These are phyloP conservation scores for Verbascum thapsus DNA, from an alignment of 257 asterid species.

Conservation along the genomic window DNA sequence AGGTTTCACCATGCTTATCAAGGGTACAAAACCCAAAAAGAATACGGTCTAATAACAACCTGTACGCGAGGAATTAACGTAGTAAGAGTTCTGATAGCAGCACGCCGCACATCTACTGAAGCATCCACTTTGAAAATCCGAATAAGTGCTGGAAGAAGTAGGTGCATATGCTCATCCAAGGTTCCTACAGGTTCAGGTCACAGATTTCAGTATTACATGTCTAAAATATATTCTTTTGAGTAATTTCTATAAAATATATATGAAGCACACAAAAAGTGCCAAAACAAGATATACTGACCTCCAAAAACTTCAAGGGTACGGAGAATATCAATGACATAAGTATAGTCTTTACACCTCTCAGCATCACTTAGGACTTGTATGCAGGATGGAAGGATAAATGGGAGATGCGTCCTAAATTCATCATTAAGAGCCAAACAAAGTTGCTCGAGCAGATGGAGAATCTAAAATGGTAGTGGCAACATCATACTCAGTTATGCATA, in stretches of 20 bases:
- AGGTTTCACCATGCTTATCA: slow-evolving; percentile 17
- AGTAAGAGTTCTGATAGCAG: slow-evolving; percentile 88
- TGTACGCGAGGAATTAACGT: slow-evolving; percentile 93
- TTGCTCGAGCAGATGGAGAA: slow-evolving; percentile 98
- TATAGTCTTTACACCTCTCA: slow-evolving; percentile 87
- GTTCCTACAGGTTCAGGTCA: slow-evolving; percentile 65
- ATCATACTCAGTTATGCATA: slow-evolving; percentile 25
- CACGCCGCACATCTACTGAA: slow-evolving; percentile 87
- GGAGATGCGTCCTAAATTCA: slow-evolving; percentile 89
- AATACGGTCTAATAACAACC: slow-evolving; percentile 47
- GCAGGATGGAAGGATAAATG: slow-evolving; percentile 85
- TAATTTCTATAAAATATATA: slow-evolving; percentile 19
- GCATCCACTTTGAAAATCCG: slow-evolving; percentile 90
- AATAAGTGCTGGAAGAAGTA: slow-evolving; percentile 93
- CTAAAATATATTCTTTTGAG: too few relatives aligned
- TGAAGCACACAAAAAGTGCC: slow-evolving; percentile 24
- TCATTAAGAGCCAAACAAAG: slow-evolving; percentile 99
- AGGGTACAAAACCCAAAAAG: slow-evolving; percentile 16
- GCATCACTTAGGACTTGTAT: slow-evolving; percentile 96
- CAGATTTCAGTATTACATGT: slow-evolving; percentile 25
- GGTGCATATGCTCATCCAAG: slow-evolving; percentile 99
- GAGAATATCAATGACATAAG: slow-evolving; percentile 80
- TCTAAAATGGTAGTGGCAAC: slow-evolving; percentile 46
- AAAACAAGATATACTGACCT: slow-evolving; percentile 69
- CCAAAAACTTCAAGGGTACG: slow-evolving; percentile 96